phyloP scores from a whole-genome alignment of 192 early-diverging fungal genomes.

The Obelidium mucronatum region DNA sequence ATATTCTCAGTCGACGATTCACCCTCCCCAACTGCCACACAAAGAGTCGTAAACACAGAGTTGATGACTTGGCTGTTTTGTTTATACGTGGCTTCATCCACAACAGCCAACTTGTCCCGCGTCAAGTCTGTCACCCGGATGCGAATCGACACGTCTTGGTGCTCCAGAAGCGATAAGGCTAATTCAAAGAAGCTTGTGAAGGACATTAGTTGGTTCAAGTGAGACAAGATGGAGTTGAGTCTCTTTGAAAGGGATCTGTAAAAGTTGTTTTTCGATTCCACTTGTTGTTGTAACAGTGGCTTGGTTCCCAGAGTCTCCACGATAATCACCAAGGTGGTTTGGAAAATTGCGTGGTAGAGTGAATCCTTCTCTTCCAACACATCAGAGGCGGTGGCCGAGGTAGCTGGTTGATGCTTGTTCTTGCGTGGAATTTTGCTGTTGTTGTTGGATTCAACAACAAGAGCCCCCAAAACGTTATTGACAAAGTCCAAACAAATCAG shows the following conservation, averaged over 20 bases:
- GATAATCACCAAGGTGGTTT: constrained; percentile 63
- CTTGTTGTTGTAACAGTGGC: neutral
- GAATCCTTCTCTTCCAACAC: neutral
- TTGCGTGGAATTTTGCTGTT: too few relatives aligned
- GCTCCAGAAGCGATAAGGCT: constrained; percentile 60
- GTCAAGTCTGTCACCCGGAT: constrained; percentile 72
- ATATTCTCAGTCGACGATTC: constrained; percentile 42
- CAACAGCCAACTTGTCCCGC: constrained; percentile 67
- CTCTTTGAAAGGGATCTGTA: constrained; percentile 47
- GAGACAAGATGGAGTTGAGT: constrained; percentile 76
- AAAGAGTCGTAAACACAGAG: constrained; percentile 57
- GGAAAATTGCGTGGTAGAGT: constrained; percentile 51
- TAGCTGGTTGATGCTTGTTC: neutral
- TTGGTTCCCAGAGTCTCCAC: constrained; percentile 41
- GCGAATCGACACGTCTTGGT: constrained; percentile 58
- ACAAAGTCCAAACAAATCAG: constrained; percentile 63
- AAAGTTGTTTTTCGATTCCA: constrained; percentile 28
- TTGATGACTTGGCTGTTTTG: constrained; percentile 56
- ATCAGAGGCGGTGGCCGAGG: constrained; percentile 14
- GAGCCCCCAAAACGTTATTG: constrained; percentile 27
- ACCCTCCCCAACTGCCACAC: constrained; percentile 45
- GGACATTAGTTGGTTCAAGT: constrained; percentile 79
- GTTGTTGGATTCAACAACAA: neutral
- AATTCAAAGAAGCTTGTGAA: constrained; percentile 78
- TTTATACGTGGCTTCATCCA: constrained; percentile 56